Conservation (phyloP, 2,329 filamentous ascomycete genomes). For the Stagonosporopsis rhizophila region DNA sequence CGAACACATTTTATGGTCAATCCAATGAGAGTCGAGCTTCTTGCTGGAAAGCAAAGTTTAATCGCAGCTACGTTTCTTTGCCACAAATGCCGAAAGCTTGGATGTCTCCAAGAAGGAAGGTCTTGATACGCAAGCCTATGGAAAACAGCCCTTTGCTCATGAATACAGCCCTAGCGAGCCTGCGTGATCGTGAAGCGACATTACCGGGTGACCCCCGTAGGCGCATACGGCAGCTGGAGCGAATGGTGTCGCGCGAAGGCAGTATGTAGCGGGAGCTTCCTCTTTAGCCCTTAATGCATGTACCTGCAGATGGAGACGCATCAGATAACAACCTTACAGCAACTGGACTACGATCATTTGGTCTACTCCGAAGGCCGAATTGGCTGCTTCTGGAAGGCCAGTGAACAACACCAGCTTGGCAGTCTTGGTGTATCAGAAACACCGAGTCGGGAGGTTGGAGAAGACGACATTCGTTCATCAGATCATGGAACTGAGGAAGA, state of each 20-base stretch:
- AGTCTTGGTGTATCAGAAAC: conserved; percentile 20
- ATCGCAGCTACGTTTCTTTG: neutral
- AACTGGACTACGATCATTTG: conserved; percentile 6
- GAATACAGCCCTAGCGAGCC: neutral
- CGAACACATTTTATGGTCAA: neutral
- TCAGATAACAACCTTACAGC: conserved; percentile 22
- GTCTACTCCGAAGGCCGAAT: conserved; percentile 8
- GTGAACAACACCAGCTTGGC: conserved; percentile 23
- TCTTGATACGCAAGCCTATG: neutral
- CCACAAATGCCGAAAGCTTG: neutral
- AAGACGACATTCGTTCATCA: neutral
- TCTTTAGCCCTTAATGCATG: conserved; percentile 20
- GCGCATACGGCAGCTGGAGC: neutral
- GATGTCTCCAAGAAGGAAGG: neutral
- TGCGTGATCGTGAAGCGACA: neutral
- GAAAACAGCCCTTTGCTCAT: neutral
- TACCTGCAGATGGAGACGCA: conserved; percentile 9
- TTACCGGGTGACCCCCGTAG: neutral
- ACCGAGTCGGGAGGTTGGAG: conserved; percentile 23
- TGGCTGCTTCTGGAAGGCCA: conserved; percentile 27
- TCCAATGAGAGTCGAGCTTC: conserved; percentile 1
- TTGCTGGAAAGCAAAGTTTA: neutral
- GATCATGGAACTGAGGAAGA: neutral
- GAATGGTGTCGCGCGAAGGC: conserved; percentile 3
- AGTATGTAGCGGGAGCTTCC: conserved; percentile 22